Conservation (phyloP, 1,284 basidiomycete species). For the Taiwanofungus camphoratus region DNA sequence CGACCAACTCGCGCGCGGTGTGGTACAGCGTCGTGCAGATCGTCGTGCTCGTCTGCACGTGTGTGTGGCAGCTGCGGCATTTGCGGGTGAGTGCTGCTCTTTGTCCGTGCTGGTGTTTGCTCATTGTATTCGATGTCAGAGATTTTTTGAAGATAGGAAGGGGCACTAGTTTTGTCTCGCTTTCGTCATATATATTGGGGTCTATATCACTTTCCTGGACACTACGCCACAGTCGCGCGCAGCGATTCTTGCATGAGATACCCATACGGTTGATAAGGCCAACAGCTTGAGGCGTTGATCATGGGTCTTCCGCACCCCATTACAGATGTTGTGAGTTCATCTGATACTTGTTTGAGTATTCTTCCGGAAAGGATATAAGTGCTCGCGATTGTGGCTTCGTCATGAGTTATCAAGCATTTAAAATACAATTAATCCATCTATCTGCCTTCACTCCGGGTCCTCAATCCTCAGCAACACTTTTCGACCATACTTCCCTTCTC, state of each 20-base stretch:
- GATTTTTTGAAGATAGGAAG: conserved; percentile 88
- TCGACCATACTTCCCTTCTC: conserved; percentile 56
- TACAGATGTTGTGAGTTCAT: too few relatives aligned
- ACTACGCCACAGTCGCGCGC: too few relatives aligned
- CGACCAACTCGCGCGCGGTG: conserved; percentile 83
- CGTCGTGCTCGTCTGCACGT: conserved; percentile 77
- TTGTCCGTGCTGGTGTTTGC: background rate
- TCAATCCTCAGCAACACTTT: conserved; percentile 65
- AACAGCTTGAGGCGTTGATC: too few relatives aligned
- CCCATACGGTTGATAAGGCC: too few relatives aligned
- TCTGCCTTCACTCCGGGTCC: conserved; percentile 11
- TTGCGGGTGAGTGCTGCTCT: conserved; percentile 59
- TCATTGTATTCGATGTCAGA: conserved; percentile 33
- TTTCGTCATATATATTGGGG: conserved; percentile 4
- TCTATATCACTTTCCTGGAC: too few relatives aligned
- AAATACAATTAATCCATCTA: too few relatives aligned
- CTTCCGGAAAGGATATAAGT: too few relatives aligned
- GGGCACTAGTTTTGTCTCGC: conserved; percentile 45
- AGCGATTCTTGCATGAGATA: too few relatives aligned
- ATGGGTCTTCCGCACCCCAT: too few relatives aligned
- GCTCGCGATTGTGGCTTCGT: too few relatives aligned
- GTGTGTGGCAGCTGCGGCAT: conserved; percentile 90
- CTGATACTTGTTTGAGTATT: too few relatives aligned
- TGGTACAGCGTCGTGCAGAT: conserved; percentile 94
- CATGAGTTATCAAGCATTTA: too few relatives aligned